A percentile compares a stretch with the other conserved stretches of the same genome.
These are phyloP conservation scores for Hygrocybe punicea DNA, from an alignment of 768 basidiomycete species.

Conservation along the genomic window DNA sequence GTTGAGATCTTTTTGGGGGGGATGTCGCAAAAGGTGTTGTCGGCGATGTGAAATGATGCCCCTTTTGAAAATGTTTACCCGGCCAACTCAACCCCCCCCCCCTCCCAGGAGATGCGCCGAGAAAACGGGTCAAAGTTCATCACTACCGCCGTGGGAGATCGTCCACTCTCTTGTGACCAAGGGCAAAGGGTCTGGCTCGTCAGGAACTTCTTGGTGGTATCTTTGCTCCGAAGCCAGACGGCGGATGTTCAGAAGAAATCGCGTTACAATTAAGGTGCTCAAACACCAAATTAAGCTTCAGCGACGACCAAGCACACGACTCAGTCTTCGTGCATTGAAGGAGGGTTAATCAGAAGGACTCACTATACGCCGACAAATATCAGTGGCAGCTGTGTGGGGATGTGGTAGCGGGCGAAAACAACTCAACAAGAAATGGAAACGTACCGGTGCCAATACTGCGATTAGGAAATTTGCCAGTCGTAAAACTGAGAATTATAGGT, in stretches of 20 bases:
- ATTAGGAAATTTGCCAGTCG: not conserved
- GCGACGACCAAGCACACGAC: too few relatives aligned
- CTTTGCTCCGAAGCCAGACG: constrained; percentile 3
- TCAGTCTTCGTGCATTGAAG: too few relatives aligned
- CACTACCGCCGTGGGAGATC: not conserved
- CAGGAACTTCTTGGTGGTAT: not conserved
- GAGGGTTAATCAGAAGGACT: not conserved
- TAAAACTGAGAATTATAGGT: not conserved
- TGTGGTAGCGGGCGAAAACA: not conserved
- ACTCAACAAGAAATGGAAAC: not conserved
- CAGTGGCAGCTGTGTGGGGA: not conserved
- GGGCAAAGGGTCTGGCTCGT: not conserved
- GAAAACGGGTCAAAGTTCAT: too few relatives aligned
- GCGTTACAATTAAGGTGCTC: not conserved
- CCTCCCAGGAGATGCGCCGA: too few relatives aligned
- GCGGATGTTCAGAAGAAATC: constrained; percentile 6
- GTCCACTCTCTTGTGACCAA: not conserved
- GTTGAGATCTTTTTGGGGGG: too few relatives aligned
- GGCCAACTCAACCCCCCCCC: too few relatives aligned
- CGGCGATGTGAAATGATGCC: too few relatives aligned
- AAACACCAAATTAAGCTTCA: constrained; percentile 1
- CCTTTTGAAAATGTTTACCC: too few relatives aligned
- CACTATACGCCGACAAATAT: not conserved
- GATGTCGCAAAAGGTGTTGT: too few relatives aligned
- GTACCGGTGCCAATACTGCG: not conserved